Conservation (phyloP, 495 filamentous ascomycete genomes). For the Filosporella fistucella region DNA sequence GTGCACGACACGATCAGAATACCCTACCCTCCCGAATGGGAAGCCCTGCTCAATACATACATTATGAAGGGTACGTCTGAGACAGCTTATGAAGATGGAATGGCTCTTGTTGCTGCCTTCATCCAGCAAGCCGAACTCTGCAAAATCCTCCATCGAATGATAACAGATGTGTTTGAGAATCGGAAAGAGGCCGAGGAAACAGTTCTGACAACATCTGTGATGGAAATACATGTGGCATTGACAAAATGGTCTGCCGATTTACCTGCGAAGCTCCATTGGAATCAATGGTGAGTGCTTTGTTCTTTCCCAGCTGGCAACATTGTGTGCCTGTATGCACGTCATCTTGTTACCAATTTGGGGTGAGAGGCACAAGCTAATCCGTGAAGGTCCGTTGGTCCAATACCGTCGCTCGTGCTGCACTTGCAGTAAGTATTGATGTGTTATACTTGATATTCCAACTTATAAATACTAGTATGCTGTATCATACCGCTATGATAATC, state of each 20-base stretch:
- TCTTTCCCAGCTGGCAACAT: no score
- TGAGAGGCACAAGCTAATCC: background rate
- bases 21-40: conserved; percentile 20
- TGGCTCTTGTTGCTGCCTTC: conserved; percentile 22
- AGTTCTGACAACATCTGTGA: conserved; percentile 23
- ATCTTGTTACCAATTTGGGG: no score
- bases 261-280: conserved; percentile 29
- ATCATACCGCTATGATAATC: conserved; percentile 30
- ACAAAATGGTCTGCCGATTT: conserved; percentile 27
- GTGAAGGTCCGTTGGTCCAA: conserved; percentile 18
- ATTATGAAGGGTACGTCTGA: conserved; percentile 22
- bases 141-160: conserved; percentile 31
- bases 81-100: conserved; percentile 28
- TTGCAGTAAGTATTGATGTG: conserved; percentile 24
- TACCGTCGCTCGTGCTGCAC: conserved; percentile 26
- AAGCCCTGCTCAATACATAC: conserved; percentile 24
- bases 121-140: conserved; percentile 28
- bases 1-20: conserved; percentile 29
- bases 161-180: conserved; percentile 32
- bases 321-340: no score
- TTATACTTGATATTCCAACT: background rate
- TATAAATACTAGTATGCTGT: conserved; percentile 24
- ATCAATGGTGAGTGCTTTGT: conserved; percentile 21
- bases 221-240: conserved; percentile 27
- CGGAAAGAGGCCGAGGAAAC: conserved; percentile 23